Evolutionary conservation across 768 basidiomycete species (phyloP).

Genomic region (Neoboletus brunneissimus): DNA sequence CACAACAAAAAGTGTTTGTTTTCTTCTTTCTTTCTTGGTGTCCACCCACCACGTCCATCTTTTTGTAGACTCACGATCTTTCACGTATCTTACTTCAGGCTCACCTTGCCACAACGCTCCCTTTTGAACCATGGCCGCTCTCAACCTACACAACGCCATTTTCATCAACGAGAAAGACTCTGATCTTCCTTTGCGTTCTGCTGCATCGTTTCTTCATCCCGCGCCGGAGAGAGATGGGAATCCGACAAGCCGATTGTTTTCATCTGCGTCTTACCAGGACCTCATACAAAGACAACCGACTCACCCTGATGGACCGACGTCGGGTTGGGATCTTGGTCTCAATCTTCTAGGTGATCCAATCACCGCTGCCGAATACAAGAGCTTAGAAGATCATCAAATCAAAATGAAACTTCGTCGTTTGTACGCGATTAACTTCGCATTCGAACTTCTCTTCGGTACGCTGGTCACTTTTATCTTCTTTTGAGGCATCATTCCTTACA

Average conservation of each 20-base stretch:
- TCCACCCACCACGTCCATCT: background rate
- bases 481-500: background rate
- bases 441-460: slow-evolving; percentile 40
- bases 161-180: slow-evolving; percentile 37
- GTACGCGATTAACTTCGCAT: slow-evolving; percentile 23
- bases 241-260: slow-evolving; percentile 13
- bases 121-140: slow-evolving; percentile 49
- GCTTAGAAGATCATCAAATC: slow-evolving; percentile 24
- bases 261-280: slow-evolving; percentile 36
- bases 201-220: slow-evolving; percentile 20
- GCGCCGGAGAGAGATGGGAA: slow-evolving; percentile 13
- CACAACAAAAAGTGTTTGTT: slow-evolving; percentile 11
- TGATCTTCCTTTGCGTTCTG: slow-evolving; percentile 18
- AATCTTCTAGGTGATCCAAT: slow-evolving; percentile 33
- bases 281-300: slow-evolving; percentile 38
- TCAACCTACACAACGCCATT: slow-evolving; percentile 56
- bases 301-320: slow-evolving; percentile 40
- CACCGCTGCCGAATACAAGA: slow-evolving; percentile 32
- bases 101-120: slow-evolving; percentile 14
- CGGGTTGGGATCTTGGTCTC: slow-evolving; percentile 31
- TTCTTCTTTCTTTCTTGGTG: slow-evolving; percentile 10
- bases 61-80: slow-evolving; percentile 14
- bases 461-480: background rate
- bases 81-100: slow-evolving; percentile 8
- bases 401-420: slow-evolving; percentile 36